Evolutionary conservation across 208 protist genomes (phyloP), one percentile per base, ranked within the genome.

Genomic region (Crithidia expoeki): DNA sequence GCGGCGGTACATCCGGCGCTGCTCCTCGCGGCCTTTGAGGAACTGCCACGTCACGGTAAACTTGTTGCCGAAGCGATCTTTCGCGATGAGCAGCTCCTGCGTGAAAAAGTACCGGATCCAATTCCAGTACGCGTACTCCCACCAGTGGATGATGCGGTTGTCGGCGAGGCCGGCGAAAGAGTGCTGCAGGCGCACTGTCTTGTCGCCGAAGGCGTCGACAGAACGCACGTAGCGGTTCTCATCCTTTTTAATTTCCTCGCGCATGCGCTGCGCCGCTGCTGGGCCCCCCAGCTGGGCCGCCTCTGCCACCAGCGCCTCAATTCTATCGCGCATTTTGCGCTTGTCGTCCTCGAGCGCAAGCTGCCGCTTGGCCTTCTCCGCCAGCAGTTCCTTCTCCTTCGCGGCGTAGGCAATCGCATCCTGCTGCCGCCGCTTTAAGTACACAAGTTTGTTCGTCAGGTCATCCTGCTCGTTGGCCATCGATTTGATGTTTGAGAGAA

Each of bases 51-150:
- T 94, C 32, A 94, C 87, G 23, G 87, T 93, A 44, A 96, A 94
- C 74, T 92, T 93, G 72, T 96, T 96, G 23, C 92, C 92, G 65
- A 91, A 96, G 64, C 92, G 88, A 59, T 96, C 92, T 73, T 96
- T 96, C 12, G 87, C 92, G 52, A 96, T 93, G 59, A 96, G 89
- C 9, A 88, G 67, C 62, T 96, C 92, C 68, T 94, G 89, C 25
- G 92, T 96, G 72, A 96, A 96, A 56, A 93, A 87, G 67, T 91
- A 96, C 19, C 88, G 92, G 7, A 96, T 51, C 69, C 91, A 92
- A 62, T 96, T 96, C 89, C 89, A 96, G 77, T 96, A 96, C 5
- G 83, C 33, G 27, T 68, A 68, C 61, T 96, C 92, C 85, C 88
- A 94, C 92, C 89, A 94, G n/a, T 61, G 79, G 32, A 96, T 91